phyloP scores from a whole-genome alignment of 305 asterid species.

The Striga hermonthica region DNA sequence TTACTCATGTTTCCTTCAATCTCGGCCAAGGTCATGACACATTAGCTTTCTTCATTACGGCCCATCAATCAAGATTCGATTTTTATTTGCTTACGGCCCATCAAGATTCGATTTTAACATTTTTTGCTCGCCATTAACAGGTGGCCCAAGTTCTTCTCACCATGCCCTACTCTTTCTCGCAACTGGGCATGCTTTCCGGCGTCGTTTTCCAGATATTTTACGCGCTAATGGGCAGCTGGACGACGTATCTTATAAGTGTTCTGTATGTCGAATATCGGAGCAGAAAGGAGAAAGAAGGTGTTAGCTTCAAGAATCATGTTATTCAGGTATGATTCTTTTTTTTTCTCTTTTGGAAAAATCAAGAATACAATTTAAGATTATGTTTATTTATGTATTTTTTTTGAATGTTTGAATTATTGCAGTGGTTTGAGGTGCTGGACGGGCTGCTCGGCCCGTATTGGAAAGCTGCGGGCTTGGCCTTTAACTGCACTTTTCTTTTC shows the following conservation, averaged over 20 bases:
- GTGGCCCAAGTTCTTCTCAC: slow-evolving; percentile 94
- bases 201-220: slow-evolving; percentile 70
- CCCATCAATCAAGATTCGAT: too few relatives aligned
- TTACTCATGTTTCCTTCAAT: too few relatives aligned
- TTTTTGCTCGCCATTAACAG: too few relatives aligned
- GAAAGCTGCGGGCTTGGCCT: slow-evolving; percentile 4
- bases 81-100: too few relatives aligned
- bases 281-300: slow-evolving; percentile 43
- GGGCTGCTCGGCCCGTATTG: neutral
- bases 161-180: slow-evolving; percentile 86
- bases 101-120: too few relatives aligned
- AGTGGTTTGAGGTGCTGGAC: slow-evolving; percentile 4
- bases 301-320: slow-evolving; percentile 8
- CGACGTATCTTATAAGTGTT: slow-evolving; percentile 80
- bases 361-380: too few relatives aligned
- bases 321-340: too few relatives aligned
- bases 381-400: neutral
- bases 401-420: neutral
- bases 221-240: slow-evolving; percentile 87
- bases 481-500: slow-evolving; percentile 2
- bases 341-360: too few relatives aligned
- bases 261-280: neutral
- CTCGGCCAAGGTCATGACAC: too few relatives aligned
- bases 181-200: slow-evolving; percentile 82
- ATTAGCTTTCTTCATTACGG: too few relatives aligned